These are phyloP conservation scores for Starmerella bacillaris DNA, from an alignment of 805 yeast species.

Conservation along the genomic window DNA sequence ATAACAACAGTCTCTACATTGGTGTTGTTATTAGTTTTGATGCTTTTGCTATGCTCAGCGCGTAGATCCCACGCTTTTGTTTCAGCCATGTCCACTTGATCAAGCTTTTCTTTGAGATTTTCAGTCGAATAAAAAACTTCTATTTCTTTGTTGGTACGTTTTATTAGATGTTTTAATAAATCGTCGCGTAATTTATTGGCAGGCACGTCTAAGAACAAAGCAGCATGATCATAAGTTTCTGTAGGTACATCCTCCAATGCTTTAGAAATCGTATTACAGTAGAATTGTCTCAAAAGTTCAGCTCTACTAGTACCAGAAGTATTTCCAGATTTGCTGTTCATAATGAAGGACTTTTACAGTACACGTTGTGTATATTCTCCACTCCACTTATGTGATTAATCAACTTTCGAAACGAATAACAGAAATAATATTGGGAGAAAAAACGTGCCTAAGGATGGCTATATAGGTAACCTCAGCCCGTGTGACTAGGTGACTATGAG, in stretches of 20 bases:
- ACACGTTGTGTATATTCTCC: too few species aligned
- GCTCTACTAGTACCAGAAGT: not conserved
- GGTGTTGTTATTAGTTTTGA: not conserved
- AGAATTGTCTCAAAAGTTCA: too few species aligned
- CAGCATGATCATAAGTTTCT: not conserved
- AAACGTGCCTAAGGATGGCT: too few species aligned
- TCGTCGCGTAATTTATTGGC: not conserved
- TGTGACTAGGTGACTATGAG: too few species aligned
- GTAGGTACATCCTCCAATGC: too few species aligned
- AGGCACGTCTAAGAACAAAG: not conserved
- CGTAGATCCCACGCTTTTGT: not conserved
- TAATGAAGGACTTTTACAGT: too few species aligned
- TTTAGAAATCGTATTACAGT: too few species aligned
- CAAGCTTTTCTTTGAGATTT: not conserved
- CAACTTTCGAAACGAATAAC: too few species aligned
- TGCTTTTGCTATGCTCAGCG: not conserved
- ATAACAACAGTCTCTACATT: slow-evolving; percentile 7
- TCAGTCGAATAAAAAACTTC: not conserved
- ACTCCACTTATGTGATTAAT: too few species aligned
- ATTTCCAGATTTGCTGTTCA: too few species aligned
- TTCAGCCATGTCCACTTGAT: not conserved
- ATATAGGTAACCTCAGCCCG: too few species aligned
- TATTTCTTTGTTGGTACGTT: not conserved
- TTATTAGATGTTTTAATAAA: not conserved
- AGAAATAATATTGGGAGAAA: too few species aligned